A percentile compares a stretch with the other conserved stretches of the same genome.
These are phyloP conservation scores for Neonectria sp. DNA, from an alignment of 2,329 filamentous ascomycete species.

Conservation along the genomic window DNA sequence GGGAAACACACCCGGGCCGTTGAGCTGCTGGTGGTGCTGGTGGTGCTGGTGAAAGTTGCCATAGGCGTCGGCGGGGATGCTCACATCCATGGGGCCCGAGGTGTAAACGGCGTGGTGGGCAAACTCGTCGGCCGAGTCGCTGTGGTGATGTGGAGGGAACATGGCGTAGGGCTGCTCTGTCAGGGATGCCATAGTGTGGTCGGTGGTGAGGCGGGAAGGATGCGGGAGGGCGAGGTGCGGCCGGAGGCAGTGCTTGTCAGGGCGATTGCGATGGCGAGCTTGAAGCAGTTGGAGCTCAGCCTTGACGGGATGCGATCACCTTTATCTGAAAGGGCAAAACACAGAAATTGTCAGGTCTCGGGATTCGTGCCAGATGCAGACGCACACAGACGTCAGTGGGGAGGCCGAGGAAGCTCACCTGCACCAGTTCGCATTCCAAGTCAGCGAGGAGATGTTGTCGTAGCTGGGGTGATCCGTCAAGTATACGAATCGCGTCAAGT, in stretches of 20 bases:
- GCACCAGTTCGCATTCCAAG: constrained; percentile 46
- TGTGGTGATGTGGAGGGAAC: constrained; percentile 49
- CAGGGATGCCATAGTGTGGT: constrained; percentile 49
- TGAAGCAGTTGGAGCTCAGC: constrained; percentile 38
- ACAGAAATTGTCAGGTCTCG: constrained; percentile 37
- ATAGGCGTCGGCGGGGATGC: constrained; percentile 63
- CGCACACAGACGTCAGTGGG: constrained; percentile 25
- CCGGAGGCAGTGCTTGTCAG: constrained; percentile 31
- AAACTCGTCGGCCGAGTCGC: constrained; percentile 57
- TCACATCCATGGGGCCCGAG: constrained; percentile 63
- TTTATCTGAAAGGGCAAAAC: constrained; percentile 41
- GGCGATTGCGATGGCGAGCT: constrained; percentile 27
- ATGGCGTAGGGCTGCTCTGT: constrained; percentile 49
- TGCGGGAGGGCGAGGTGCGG: constrained; percentile 21
- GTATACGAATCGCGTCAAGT: constrained; percentile 10
- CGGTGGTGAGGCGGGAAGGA: constrained; percentile 21
- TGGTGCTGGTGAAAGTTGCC: constrained; percentile 48
- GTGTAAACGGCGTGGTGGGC: constrained; percentile 57
- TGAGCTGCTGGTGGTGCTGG: constrained; percentile 50
- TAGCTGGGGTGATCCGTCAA: constrained; percentile 14
- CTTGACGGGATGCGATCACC: constrained; percentile 43
- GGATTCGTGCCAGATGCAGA: constrained; percentile 15
- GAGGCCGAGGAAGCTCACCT: constrained; percentile 44
- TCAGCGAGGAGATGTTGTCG: constrained; percentile 41
- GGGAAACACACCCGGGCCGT: constrained; percentile 53